Conservation (phyloP, 1,139 yeast species). For the Suhomyces panamericanus region DNA sequence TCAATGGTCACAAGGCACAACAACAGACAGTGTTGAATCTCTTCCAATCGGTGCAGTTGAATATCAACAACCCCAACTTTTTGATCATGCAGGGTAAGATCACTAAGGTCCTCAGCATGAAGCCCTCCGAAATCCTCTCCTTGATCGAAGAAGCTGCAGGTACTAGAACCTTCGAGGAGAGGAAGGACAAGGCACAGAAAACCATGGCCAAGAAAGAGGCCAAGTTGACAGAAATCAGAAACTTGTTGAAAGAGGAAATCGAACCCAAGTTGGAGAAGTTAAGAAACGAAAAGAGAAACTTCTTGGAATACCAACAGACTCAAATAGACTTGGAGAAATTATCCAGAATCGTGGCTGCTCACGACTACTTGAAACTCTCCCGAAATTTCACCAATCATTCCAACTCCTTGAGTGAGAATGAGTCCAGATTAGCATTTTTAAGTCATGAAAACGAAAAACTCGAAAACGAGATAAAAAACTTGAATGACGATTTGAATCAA, state of each 20-base stretch:
- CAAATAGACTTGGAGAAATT: conserved; percentile 79
- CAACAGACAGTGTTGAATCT: conserved; percentile 89
- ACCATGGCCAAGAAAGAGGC: conserved; percentile 91
- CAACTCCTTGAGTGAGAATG: conserved; percentile 37
- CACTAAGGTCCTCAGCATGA: conserved; percentile 96
- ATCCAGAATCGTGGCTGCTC: conserved; percentile 73
- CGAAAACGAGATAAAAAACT: conserved; percentile 54
- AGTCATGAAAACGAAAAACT: conserved; percentile 44
- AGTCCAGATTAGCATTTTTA: conserved; percentile 36
- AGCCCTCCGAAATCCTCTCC: conserved; percentile 83
- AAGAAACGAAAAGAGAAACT: conserved; percentile 76
- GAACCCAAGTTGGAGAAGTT: conserved; percentile 88
- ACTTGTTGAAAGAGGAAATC: conserved; percentile 77
- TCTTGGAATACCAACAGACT: conserved; percentile 82
- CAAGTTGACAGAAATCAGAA: conserved; percentile 75
- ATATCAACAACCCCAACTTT: conserved; percentile 95
- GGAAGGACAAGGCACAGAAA: conserved; percentile 87
- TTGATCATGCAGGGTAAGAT: conserved; percentile 98
- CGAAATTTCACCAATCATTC: conserved; percentile 43
- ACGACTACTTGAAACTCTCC: conserved; percentile 58
- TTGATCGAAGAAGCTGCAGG: conserved; percentile 98
- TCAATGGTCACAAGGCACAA: conserved; percentile 96
- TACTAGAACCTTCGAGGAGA: conserved; percentile 90
- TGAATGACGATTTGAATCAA: conserved; percentile 61
- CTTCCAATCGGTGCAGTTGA: conserved; percentile 92